phyloP scores from a whole-genome alignment of 805 yeast genomes.

The Teunomyces gatunensis region DNA sequence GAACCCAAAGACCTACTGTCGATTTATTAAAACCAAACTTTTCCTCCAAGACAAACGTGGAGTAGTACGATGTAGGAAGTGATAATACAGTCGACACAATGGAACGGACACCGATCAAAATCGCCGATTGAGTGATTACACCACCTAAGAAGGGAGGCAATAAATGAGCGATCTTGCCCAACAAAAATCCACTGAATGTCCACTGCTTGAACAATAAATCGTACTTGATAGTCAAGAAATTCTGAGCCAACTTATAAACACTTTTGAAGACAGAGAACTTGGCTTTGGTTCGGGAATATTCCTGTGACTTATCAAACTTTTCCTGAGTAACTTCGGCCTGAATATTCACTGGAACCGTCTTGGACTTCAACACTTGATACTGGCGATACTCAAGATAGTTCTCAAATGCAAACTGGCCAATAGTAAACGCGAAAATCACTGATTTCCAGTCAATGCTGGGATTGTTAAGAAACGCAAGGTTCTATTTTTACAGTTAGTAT shows the following conservation, averaged over 20 bases:
- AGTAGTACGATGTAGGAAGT: constrained; percentile 71
- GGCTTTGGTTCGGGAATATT: constrained; percentile 77
- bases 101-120: constrained; percentile 53
- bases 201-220: constrained; percentile 48
- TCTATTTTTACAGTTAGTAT: constrained; percentile 14
- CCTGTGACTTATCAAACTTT: constrained; percentile 73
- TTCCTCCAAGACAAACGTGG: constrained; percentile 87
- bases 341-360: constrained; percentile 64
- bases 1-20: constrained; percentile 69
- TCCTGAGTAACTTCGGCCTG: constrained; percentile 66
- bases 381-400: constrained; percentile 75
- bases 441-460: constrained; percentile 79
- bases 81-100: constrained; percentile 52
- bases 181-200: constrained; percentile 55
- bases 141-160: constrained; percentile 47
- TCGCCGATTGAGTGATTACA: constrained; percentile 65
- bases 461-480: constrained; percentile 56
- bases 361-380: constrained; percentile 57
- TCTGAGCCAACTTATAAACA: constrained; percentile 51
- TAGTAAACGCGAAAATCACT: constrained; percentile 68
- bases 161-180: constrained; percentile 50
- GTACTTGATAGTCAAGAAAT: constrained; percentile 53
- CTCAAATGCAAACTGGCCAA: constrained; percentile 74
- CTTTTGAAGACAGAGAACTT: constrained; percentile 60
- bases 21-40: constrained; percentile 89